Evolutionary conservation across 1,139 yeast species (phyloP), one percentile per base, ranked within the genome.

Genomic region (Pichia sp.): DNA sequence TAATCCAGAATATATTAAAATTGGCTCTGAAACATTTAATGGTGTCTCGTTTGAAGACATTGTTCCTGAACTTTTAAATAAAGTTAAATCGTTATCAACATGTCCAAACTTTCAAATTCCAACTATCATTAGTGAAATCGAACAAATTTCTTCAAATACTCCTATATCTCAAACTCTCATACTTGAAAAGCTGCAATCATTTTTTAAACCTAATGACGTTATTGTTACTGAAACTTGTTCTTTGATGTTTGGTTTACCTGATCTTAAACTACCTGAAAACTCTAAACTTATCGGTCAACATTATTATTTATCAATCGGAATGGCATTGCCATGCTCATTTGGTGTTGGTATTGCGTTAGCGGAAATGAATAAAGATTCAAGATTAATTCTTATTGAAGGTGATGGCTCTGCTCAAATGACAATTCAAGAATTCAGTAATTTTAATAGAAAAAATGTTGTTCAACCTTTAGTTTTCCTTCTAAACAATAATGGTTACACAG

Each of bases 341-440:
- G 96, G 96, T 38, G 86, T 82, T 9, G 81, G 87, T 16, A 68
- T 85, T 52, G 96, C 93, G 1, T 73, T 78, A 61, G 73, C 76
- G 52, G 95, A 88, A 63, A 56, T 71, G 5, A 48, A 53, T 5
- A 58, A 60, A 11, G 64, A 70, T 7, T 74, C 80, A 43, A 77
- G 95, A 58, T 76, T 87, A 27, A 70, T 87, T 19, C 71, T 89
- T 11, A 72, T 87, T 30, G 90, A 86, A 71, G 96, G 96, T 48
- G 96, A 90, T 64, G 96, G 96, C 3, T 83, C 95, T 10, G 89
- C 96, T 1, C 95, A 87, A 70, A 86, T 89, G 95, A 87, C 96
- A 2, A 76, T 84, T 46, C 91, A 85, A 68, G 96, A 89, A 66
- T 69, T 88, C 47, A 80, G 93, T 1, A 80, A 88, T 29, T 83